Percentiles rank a stretch among this genome's conserved stretches.
Conservation (phyloP, 2,329 filamentous ascomycete genomes). For the Xylaria sp. region DNA sequence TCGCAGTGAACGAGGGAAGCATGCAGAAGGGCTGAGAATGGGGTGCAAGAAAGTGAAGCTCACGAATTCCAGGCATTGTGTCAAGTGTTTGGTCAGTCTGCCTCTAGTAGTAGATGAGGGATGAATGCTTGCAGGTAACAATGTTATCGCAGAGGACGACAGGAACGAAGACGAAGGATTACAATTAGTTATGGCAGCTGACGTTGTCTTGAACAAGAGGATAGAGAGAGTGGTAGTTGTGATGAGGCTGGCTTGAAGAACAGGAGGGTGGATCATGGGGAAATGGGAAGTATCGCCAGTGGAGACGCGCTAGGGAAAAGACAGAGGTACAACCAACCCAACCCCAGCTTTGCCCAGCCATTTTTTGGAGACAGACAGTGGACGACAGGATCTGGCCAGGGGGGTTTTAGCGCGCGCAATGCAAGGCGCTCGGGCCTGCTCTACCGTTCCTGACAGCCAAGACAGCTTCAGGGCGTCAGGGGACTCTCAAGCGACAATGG, state of each 20-base stretch:
- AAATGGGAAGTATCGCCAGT: conserved; percentile 37
- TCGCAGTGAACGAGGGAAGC: conserved; percentile 9
- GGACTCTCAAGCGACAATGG: not conserved
- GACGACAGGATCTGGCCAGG: too few relatives aligned
- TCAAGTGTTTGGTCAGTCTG: conserved; percentile 31
- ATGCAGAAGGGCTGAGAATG: not conserved
- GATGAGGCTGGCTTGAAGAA: conserved; percentile 16
- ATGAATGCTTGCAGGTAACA: not conserved
- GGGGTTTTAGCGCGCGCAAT: conserved; percentile 29
- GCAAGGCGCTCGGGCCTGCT: conserved; percentile 28
- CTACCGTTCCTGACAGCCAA: conserved; percentile 17
- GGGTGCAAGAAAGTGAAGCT: conserved; percentile 40
- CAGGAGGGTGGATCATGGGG: conserved; percentile 36
- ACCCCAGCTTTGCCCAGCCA: conserved; percentile 31
- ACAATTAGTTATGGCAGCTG: conserved; percentile 9
- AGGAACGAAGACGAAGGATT: conserved; percentile 16
- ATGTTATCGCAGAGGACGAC: conserved; percentile 10
- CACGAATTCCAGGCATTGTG: conserved; percentile 61
- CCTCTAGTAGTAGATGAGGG: not conserved
- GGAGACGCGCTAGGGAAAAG: conserved; percentile 28
- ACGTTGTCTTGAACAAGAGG: conserved; percentile 22
- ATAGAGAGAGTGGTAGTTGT: not conserved
- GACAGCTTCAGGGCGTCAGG: conserved; percentile 3
- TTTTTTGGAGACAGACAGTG: conserved; percentile 6
- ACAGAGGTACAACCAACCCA: conserved; percentile 15